Base-by-base conservation (phyloP, 352 stramenopile genomes). In the Globisporangium parvum region DNA sequence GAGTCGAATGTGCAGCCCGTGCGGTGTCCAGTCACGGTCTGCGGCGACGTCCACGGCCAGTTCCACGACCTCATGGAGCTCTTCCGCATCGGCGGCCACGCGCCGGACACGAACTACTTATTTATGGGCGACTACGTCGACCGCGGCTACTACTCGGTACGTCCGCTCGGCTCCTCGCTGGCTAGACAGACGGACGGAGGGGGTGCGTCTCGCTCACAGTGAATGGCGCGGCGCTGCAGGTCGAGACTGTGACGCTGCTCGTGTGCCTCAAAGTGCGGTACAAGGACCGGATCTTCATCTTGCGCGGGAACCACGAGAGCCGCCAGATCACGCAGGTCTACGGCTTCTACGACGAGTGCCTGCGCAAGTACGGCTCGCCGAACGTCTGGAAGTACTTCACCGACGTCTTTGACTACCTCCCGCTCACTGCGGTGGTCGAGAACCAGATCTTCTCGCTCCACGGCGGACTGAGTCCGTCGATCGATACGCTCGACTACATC, bases 81-180 rank as follows among this genome's bases (percentile, higher is more conserved):
- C 18, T 87, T 86, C 57, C 65, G 80, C 46, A 96, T 96, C 50
- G 89, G 89, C 24, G 89, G 89, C 39, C 77, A 97, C 51, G 67
- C 77, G 31, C 89, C 89, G 17, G 79, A 96, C 65, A 96, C 95
- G 17, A 99, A 99, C 74, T 99, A 98, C 77, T 74, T 99, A 53
- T 99, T 99, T 71, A 97, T 99, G 89, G 96, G 96, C 45, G 96
- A 99, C 77, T 99, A 99, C 67, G 96, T 99, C n/a, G 96, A 99
- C 76, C 75, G 96, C 60, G 96, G 96, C n/a, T 98, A 98, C 71
- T 98, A 98, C 70, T 98, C 93, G 52, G 71, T 82, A 59, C 49
- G 63, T 31, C 11, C 15, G 15, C 15, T 6, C 9, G 21, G 15
- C 15, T 6, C 5, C 20, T 49, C 6, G n/a, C n/a, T 49, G 15